Evolutionary conservation across 148 eudicot genomes (phyloP).

Genomic region (Simmondsia chinensis): DNA sequence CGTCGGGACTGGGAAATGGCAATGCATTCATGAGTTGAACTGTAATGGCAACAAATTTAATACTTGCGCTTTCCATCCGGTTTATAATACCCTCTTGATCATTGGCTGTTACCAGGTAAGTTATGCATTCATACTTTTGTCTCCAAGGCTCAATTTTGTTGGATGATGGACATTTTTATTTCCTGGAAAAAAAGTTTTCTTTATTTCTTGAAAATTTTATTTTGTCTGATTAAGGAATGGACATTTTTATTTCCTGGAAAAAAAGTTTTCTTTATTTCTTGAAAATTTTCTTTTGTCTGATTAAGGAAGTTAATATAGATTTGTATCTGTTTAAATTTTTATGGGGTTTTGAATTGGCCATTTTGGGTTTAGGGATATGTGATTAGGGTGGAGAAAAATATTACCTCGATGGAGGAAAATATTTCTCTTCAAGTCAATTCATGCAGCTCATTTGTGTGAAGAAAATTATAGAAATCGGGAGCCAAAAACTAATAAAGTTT

Average conservation of each 20-base stretch:
- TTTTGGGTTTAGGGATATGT: no score
- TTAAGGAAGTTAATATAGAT: no score
- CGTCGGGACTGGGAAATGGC: slow-evolving; percentile 32
- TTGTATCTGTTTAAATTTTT: no score
- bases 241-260: background rate
- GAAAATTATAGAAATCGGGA: no score
- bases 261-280: background rate
- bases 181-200: background rate
- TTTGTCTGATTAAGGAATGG: background rate
- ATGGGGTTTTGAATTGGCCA: no score
- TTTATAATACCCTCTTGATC: slow-evolving; percentile 34
- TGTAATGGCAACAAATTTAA: slow-evolving; percentile 40
- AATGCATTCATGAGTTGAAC: slow-evolving; percentile 46
- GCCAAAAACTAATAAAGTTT: no score
- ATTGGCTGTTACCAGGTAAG: slow-evolving; percentile 64
- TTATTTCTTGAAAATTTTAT: no score
- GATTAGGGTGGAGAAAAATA: no score
- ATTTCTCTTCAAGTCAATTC: no score
- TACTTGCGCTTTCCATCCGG: slow-evolving; percentile 62
- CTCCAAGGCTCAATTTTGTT: background rate
- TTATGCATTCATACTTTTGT: background rate
- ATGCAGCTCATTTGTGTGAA: no score
- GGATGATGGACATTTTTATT: background rate
- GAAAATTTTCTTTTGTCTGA: background rate
- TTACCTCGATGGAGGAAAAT: no score